Base-by-base conservation (phyloP, 2,329 filamentous ascomycete species). In the Trichophyton schoenleinii region DNA sequence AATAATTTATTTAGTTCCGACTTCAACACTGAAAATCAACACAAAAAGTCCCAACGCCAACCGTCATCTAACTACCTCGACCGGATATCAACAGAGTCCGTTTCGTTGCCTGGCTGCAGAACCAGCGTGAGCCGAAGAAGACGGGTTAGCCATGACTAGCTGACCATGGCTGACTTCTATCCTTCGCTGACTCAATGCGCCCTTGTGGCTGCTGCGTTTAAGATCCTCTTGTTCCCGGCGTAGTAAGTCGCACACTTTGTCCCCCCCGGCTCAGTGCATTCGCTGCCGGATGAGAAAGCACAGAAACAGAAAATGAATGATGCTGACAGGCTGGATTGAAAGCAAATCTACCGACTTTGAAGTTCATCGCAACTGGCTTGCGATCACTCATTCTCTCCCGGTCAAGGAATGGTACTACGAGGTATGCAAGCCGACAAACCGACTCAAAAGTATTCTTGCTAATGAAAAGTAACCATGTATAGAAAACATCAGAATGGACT, bases 341-440 rank as follows among this genome's bases (percentile, higher is more conserved):
- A 96, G 91, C 80, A 96, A 95, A 80, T 99, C 94, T 4, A 99
- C 94, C 68, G 94, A 99, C 74, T 99, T 99, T 70, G 94, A 99
- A 75, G 94, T 99, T 61, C 94, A 99, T 76, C 87, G 94, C 66
- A 99, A 99, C 79, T 99, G 94, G 94, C 85, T 99, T 46, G 94
- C 94, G 65, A 90, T 97, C 68, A 97, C 94, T 3, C 81, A 96
- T 75, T 95, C 88, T 64, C 81, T 97, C 20, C 89, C 92, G 2
- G 76, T 91, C 58, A 85, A 88, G 73, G 81, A 95, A 67, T 99
- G 94, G 94, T 99, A 99, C 76, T 91, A 87, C 71, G 94, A 99
- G 77, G 83, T 85, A 71, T 63, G 72, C 63, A 48, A 20, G 15
- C 15, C 15, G 18, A 13, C 25, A 57, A 13, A 22, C 22, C 18